Conservation (phyloP, 192 early-diverging fungal genomes). For the Rhizoclosmatium sp. region DNA sequence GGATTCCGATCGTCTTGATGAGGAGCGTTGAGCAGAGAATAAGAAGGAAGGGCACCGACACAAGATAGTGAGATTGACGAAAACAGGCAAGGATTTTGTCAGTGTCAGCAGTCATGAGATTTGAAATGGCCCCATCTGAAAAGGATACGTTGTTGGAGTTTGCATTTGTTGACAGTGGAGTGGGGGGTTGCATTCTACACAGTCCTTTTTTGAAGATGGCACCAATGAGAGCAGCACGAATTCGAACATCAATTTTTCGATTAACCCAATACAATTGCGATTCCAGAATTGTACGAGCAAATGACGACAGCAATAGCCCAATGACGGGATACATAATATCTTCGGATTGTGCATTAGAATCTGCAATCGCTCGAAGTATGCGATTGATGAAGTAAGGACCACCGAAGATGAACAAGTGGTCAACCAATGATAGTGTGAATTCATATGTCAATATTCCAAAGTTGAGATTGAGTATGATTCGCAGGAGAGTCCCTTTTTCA, state of each 20-base stretch:
- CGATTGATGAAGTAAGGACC: constrained; percentile 29
- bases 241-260: constrained; percentile 27
- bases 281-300: constrained; percentile 33
- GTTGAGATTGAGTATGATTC: constrained; percentile 12
- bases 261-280: constrained; percentile 41
- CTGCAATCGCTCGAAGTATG: constrained; percentile 29
- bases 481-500: constrained; percentile 14
- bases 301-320: constrained; percentile 22
- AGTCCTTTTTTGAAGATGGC: constrained; percentile 30
- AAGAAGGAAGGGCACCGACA: constrained; percentile 36
- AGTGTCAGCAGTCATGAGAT: constrained; percentile 40
- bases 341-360: neutral
- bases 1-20: constrained; percentile 20
- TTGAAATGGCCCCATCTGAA: constrained; percentile 29
- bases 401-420: constrained; percentile 38
- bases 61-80: constrained; percentile 37
- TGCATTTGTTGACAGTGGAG: neutral
- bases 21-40: constrained; percentile 29
- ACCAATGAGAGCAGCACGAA: constrained; percentile 24
- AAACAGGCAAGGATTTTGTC: constrained; percentile 42
- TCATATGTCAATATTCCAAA: constrained; percentile 28
- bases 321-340: constrained; percentile 36
- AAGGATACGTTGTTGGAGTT: neutral
- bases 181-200: constrained; percentile 14
- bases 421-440: constrained; percentile 29